Evolutionary conservation across 2,329 filamentous ascomycete species (phyloP).

Genomic region (Talaromyces verruculosus): DNA sequence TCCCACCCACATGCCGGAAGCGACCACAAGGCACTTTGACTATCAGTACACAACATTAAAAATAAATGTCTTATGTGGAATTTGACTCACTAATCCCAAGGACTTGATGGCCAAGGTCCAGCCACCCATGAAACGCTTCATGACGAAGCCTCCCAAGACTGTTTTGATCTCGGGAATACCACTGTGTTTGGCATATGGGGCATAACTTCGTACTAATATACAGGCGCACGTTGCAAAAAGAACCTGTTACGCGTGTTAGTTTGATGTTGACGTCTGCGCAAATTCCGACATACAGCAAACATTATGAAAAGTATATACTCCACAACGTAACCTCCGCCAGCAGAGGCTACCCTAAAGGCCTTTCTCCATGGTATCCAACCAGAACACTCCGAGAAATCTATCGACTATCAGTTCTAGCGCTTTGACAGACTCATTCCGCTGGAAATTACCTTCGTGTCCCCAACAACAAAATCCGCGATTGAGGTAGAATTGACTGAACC

Average conservation of each 20-base stretch:
- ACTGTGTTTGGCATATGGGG: slow-evolving; percentile 85
- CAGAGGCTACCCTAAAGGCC: slow-evolving; percentile 66
- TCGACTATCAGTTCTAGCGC: not conserved
- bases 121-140: slow-evolving; percentile 76
- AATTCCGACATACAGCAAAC: slow-evolving; percentile 64
- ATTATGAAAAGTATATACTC: slow-evolving; percentile 84
- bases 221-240: slow-evolving; percentile 76
- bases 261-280: not conserved
- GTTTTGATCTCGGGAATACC: slow-evolving; percentile 99
- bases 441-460: slow-evolving; percentile 67
- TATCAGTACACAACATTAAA: slow-evolving; percentile 28
- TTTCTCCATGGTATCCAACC: slow-evolving; percentile 87
- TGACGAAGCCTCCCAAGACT: slow-evolving; percentile 88
- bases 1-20: slow-evolving; percentile 92
- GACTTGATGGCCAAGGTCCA: slow-evolving; percentile 93
- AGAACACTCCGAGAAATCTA: slow-evolving; percentile 71
- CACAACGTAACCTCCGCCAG: slow-evolving; percentile 72
- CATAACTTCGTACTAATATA: slow-evolving; percentile 78
- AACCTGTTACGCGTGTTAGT: slow-evolving; percentile 52
- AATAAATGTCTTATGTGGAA: not conserved
- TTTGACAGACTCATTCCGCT: not conserved
- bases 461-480: slow-evolving; percentile 91
- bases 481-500: slow-evolving; percentile 85
- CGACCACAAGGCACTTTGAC: slow-evolving; percentile 78
- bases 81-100: slow-evolving; percentile 68